phyloP scores from a whole-genome alignment of 2,329 filamentous ascomycete genomes.

The Cladobotryum mycophilum region DNA sequence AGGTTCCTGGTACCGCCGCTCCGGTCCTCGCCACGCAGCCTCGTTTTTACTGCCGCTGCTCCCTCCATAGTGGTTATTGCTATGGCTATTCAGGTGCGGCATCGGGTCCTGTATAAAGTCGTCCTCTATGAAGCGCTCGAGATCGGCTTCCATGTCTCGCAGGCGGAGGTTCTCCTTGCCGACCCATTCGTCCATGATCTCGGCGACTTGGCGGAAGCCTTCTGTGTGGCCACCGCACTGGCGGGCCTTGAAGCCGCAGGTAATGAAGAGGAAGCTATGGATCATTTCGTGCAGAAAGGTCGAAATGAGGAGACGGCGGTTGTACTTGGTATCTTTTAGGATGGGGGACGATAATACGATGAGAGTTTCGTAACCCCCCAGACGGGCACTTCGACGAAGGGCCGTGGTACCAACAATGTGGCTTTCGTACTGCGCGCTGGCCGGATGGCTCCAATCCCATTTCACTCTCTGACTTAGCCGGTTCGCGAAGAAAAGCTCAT shows the following conservation, averaged over 20 bases:
- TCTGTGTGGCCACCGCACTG: constrained; percentile 53
- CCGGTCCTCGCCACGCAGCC: not conserved
- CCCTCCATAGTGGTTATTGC: not conserved
- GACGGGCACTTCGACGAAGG: constrained; percentile 39
- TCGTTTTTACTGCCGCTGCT: constrained; percentile 1
- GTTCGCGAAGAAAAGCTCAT: constrained; percentile 57
- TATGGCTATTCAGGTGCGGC: not conserved
- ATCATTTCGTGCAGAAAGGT: constrained; percentile 63
- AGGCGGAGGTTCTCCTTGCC: constrained; percentile 49
- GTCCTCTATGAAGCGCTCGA: constrained; percentile 43
- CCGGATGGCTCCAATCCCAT: constrained; percentile 55
- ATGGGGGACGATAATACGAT: constrained; percentile 57
- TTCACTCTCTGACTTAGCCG: constrained; percentile 50
- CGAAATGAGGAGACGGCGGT: constrained; percentile 54
- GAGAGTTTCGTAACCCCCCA: constrained; percentile 54
- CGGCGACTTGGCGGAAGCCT: constrained; percentile 53
- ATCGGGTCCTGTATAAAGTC: constrained; percentile 4
- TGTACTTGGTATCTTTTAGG: constrained; percentile 49
- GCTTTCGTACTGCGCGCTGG: constrained; percentile 43
- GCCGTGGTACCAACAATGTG: constrained; percentile 59
- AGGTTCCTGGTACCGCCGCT: constrained; percentile 3
- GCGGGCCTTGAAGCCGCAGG: constrained; percentile 51
- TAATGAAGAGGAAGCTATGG: constrained; percentile 60
- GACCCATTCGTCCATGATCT: constrained; percentile 56
- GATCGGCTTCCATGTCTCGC: constrained; percentile 55